Evolutionary conservation across 176 grass and related monocot genomes (phyloP).

Genomic region (Musa acuminata): DNA sequence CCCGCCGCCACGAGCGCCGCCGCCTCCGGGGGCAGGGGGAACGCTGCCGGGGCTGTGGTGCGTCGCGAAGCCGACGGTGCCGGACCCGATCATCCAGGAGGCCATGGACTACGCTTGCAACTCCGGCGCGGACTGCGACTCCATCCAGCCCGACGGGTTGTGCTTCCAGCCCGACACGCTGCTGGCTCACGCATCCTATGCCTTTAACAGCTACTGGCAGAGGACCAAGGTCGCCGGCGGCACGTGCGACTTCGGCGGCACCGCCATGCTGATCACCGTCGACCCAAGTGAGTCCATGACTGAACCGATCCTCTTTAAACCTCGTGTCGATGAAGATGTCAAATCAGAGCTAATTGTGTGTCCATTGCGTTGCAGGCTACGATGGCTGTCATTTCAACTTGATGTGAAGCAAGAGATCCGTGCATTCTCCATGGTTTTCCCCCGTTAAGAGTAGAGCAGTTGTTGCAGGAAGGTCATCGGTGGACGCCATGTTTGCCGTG

Average conservation of each 20-base stretch:
- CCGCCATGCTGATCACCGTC: conserved; percentile 65
- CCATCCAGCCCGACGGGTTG: conserved; percentile 37
- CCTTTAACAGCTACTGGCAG: conserved; percentile 93
- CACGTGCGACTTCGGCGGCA: conserved; percentile 77
- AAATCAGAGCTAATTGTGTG: too few relatives aligned
- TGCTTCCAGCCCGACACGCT: conserved; percentile 72
- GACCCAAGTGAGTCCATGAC: conserved; percentile 49
- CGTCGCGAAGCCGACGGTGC: conserved; percentile 84
- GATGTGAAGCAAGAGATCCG: conserved; percentile 28
- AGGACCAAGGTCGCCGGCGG: conserved; percentile 42
- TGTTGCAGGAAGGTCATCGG: too few relatives aligned
- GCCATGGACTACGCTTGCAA: conserved; percentile 89
- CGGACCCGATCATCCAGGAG: conserved; percentile 77
- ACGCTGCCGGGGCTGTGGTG: conserved; percentile 55
- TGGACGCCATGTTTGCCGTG: too few relatives aligned
- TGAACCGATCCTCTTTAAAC: too few relatives aligned
- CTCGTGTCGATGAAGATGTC: too few relatives aligned
- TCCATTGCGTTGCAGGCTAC: conserved; percentile 33
- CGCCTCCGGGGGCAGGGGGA: conserved; percentile 31
- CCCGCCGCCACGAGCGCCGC: conserved; percentile 63
- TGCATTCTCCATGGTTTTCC: too few relatives aligned
- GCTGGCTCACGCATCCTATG: conserved; percentile 64
- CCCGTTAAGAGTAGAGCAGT: too few relatives aligned
- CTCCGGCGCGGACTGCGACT: conserved; percentile 52
- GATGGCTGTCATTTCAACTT: conserved; percentile 54